Evolutionary conservation across 1,284 basidiomycete genomes (phyloP).

Genomic region (Erythrobasidium hasegawianum): DNA sequence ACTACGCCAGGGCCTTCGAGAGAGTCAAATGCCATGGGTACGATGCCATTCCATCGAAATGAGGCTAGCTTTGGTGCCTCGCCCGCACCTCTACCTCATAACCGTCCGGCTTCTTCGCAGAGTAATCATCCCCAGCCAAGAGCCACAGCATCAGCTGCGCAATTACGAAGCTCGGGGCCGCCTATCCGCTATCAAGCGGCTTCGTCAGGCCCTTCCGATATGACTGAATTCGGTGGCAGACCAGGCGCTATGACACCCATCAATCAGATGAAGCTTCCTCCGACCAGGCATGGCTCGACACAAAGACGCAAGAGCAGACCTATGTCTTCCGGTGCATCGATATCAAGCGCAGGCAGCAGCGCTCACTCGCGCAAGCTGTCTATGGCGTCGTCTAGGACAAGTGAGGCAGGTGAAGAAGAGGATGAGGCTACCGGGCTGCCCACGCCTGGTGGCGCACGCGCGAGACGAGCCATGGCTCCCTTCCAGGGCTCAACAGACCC

Average conservation of each 20-base stretch:
- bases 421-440: slow-evolving; percentile 5
- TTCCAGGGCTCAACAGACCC: slow-evolving; percentile 67
- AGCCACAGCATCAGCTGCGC: slow-evolving; percentile 4
- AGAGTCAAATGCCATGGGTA: slow-evolving; percentile 2
- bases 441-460: background rate
- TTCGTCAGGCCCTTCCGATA: slow-evolving; percentile 7
- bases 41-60: slow-evolving; percentile 15
- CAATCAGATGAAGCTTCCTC: slow-evolving; percentile 31
- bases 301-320: slow-evolving; percentile 4
- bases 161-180: slow-evolving; percentile 10
- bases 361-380: slow-evolving; percentile 40
- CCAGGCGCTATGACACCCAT: slow-evolving; percentile 25
- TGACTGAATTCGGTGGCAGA: slow-evolving; percentile 13
- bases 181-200: slow-evolving; percentile 25
- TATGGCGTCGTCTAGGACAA: slow-evolving; percentile 45
- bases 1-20: background rate
- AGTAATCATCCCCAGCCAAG: background rate
- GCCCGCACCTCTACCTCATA: slow-evolving; percentile 19
- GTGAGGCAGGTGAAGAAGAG: slow-evolving; percentile 41
- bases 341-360: slow-evolving; percentile 37
- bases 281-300: slow-evolving; percentile 16
- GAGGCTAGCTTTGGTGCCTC: slow-evolving; percentile 22
- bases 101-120: slow-evolving; percentile 5
- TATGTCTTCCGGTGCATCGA: slow-evolving; percentile 16
- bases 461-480: slow-evolving; percentile 4